Conservation (phyloP, 495 filamentous ascomycete species). For the Friedmanniomyces simplex region DNA sequence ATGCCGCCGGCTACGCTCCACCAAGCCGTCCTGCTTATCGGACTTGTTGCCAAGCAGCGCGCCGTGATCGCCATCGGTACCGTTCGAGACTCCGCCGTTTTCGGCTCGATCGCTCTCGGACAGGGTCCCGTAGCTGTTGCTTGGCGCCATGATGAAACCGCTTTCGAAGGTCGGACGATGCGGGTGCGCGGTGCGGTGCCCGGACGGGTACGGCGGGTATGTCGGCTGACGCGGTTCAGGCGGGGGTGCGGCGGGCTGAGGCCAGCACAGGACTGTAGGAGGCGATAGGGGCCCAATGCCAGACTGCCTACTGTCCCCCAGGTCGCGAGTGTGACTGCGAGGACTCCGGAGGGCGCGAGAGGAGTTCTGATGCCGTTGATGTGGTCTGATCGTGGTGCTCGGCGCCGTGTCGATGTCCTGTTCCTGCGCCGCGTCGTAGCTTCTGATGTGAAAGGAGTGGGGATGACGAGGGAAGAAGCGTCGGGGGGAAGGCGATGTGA, state of each 20-base stretch:
- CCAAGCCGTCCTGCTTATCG: background rate
- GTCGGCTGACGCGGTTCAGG: background rate
- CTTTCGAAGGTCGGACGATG: background rate
- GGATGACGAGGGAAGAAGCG: background rate
- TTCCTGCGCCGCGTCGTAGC: too few relatives aligned
- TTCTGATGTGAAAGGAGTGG: background rate
- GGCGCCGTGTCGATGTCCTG: too few relatives aligned
- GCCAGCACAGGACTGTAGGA: background rate
- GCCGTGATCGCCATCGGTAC: conserved; percentile 8
- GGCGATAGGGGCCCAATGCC: background rate
- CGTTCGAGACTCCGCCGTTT: conserved; percentile 8
- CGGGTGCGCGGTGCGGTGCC: background rate
- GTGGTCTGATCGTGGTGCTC: too few relatives aligned
- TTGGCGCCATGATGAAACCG: background rate
- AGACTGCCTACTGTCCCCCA: background rate
- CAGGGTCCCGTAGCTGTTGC: conserved; percentile 13
- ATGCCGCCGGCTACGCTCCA: conserved; percentile 22
- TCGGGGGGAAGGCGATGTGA: too few relatives aligned
- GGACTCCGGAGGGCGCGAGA: background rate
- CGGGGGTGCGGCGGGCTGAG: background rate
- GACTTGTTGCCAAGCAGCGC: conserved; percentile 21
- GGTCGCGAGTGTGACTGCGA: background rate
- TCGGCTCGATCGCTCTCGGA: background rate
- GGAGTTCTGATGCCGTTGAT: background rate
- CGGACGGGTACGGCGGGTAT: conserved; percentile 1